These are phyloP conservation scores for Luffa aegyptiaca DNA, from an alignment of 306 rosid genomes.

Conservation along the genomic window DNA sequence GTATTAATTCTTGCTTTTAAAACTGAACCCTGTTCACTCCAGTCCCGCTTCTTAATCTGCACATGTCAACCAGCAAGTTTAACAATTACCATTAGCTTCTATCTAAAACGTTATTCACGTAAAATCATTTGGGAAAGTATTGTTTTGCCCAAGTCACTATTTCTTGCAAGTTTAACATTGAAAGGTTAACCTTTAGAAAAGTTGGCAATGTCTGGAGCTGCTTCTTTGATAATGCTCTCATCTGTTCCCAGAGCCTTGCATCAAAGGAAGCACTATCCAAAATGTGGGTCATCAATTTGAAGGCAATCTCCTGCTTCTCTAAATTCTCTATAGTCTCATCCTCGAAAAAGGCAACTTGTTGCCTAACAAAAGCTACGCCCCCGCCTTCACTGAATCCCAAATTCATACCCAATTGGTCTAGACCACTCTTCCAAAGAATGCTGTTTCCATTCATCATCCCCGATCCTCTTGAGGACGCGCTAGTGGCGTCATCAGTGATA, in stretches of 20 bases:
- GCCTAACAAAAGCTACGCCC: constrained; percentile 37
- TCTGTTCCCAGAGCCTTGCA: constrained; percentile 61
- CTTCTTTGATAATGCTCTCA: constrained; percentile 72
- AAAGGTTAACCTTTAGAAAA: constrained; percentile 63
- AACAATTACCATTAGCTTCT: neutral
- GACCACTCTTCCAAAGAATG: constrained; percentile 53
- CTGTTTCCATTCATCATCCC: constrained; percentile 46
- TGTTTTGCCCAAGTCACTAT: neutral
- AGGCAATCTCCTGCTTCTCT: constrained; percentile 89
- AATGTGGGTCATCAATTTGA: constrained; percentile 69
- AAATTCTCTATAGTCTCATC: constrained; percentile 76
- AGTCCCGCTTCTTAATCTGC: constrained; percentile 94
- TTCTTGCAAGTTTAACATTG: constrained; percentile 1
- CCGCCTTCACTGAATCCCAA: constrained; percentile 55
- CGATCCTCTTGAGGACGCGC: constrained; percentile 52
- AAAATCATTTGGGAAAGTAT: neutral
- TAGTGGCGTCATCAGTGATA: constrained; percentile 41
- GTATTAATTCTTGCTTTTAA: constrained; percentile 77
- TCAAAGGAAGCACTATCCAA: constrained; percentile 52
- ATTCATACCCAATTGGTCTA: constrained; percentile 54
- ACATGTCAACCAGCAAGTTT: constrained; percentile 14
- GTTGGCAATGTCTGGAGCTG: constrained; percentile 71
- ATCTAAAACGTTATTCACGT: neutral
- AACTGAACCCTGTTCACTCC: constrained; percentile 86
- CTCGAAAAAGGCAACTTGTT: constrained; percentile 70